Conservation (phyloP, 345 rosid species). For the Brassica cretica region DNA sequence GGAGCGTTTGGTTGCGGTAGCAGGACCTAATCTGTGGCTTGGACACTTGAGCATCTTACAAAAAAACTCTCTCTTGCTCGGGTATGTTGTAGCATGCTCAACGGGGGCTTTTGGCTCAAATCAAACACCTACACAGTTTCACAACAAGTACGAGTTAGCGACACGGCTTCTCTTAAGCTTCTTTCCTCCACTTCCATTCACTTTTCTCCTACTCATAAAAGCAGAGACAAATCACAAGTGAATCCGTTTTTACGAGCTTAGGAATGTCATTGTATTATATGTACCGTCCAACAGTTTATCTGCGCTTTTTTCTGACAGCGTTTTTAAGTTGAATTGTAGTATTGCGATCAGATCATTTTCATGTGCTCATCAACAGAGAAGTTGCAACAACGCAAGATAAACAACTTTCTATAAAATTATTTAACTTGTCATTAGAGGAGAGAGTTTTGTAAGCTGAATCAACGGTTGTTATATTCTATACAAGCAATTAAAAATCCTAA, state of each 20-base stretch:
- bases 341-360: neutral
- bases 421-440: neutral
- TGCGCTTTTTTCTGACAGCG: neutral
- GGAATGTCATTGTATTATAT: neutral
- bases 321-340: neutral
- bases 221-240: slow-evolving; percentile 9
- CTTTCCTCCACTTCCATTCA: neutral
- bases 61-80: slow-evolving; percentile 3
- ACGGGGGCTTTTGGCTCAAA: slow-evolving; percentile 9
- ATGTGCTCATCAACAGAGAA: neutral
- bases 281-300: slow-evolving; percentile 13
- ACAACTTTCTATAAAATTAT: neutral
- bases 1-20: neutral
- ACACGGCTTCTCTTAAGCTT: slow-evolving; percentile 8
- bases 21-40: neutral
- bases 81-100: neutral
- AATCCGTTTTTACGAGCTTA: neutral
- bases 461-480: slow-evolving; percentile 2
- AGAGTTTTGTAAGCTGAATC: slow-evolving; percentile 23
- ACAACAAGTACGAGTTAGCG: slow-evolving; percentile 29
- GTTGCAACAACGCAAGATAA: neutral
- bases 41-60: slow-evolving; percentile 7
- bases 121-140: slow-evolving; percentile 32
- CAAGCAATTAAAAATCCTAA: slow-evolving; percentile 16
- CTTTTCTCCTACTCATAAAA: neutral